Evolutionary conservation across 805 yeast genomes (phyloP).

Genomic region (Cyberlindnera petersonii): DNA sequence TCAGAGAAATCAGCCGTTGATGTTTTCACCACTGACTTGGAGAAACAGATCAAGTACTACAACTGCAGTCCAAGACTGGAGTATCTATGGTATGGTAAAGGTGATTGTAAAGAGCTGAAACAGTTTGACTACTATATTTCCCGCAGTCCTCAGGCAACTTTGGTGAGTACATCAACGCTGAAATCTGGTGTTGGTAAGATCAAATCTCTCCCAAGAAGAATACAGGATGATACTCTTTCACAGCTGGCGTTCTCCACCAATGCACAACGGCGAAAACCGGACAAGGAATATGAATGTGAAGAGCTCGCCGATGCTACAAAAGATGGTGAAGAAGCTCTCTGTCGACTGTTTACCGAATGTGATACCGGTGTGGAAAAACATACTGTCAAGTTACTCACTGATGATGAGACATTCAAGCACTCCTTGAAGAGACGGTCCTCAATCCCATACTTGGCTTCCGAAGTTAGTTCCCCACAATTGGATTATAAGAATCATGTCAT

Average conservation of each 20-base stretch:
- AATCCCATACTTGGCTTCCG: slow-evolving; percentile 34
- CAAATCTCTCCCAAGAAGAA: slow-evolving; percentile 22
- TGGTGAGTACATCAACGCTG: slow-evolving; percentile 17
- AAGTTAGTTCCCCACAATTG: slow-evolving; percentile 30
- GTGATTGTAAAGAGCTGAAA: slow-evolving; percentile 34
- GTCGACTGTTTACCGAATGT: slow-evolving; percentile 1
- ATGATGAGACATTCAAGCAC: slow-evolving; percentile 14
- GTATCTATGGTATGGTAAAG: slow-evolving; percentile 50
- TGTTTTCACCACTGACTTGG: slow-evolving; percentile 37
- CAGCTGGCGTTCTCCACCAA: slow-evolving; percentile 6
- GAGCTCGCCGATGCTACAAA: not conserved
- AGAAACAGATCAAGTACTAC: slow-evolving; percentile 25
- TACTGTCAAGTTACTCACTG: slow-evolving; percentile 4
- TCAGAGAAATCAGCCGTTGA: slow-evolving; percentile 34
- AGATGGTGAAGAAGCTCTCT: not conserved
- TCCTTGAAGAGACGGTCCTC: slow-evolving; percentile 33
- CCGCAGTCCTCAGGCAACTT: slow-evolving; percentile 6
- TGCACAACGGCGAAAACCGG: slow-evolving; percentile 1
- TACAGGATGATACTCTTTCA: slow-evolving; percentile 19
- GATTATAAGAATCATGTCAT: slow-evolving; percentile 24
- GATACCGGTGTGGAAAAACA: not conserved
- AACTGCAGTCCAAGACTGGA: slow-evolving; percentile 32
- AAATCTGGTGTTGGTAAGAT: slow-evolving; percentile 28
- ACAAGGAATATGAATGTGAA: not conserved
- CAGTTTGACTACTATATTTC: slow-evolving; percentile 20